phyloP scores from a whole-genome alignment of 129 eudicot species.

The Rutidosis leptorrhynchoides region DNA sequence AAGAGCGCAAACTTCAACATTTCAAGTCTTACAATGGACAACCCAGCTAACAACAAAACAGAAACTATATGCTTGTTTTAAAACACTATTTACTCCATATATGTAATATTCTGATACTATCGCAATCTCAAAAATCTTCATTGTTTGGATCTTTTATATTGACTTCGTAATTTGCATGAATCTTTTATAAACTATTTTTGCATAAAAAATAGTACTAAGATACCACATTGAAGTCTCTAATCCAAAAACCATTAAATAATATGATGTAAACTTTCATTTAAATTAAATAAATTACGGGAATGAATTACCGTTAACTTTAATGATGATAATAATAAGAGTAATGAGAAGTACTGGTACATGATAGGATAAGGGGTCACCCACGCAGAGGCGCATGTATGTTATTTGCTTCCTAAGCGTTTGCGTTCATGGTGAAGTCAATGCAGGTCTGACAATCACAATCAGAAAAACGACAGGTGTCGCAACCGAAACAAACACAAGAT shows the following conservation, averaged over 20 bases:
- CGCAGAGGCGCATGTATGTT: not conserved
- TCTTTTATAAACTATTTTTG: no score
- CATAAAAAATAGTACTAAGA: no score
- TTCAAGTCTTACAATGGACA: not conserved
- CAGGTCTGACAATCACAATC: constrained; percentile 73
- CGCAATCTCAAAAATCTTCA: not conserved
- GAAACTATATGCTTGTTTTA: not conserved
- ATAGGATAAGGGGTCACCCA: not conserved
- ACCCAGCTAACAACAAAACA: not conserved
- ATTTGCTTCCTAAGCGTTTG: constrained; percentile 25
- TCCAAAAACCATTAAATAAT: not conserved
- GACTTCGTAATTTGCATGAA: no score
- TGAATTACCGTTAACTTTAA: not conserved
- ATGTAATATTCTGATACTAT: not conserved
- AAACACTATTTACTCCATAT: not conserved
- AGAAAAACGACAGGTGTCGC: constrained; percentile 62
- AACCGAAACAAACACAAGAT: constrained; percentile 79
- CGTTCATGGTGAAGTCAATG: constrained; percentile 55
- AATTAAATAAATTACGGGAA: no score
- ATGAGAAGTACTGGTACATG: constrained; percentile 7
- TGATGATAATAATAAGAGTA: not conserved
- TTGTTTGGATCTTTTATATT: not conserved
- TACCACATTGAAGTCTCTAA: not conserved
- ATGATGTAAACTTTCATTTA: not conserved
- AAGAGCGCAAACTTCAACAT: constrained; percentile 22